Evolutionary conservation across 257 asterid species (phyloP).

Genomic region (Linderniella brevidens): DNA sequence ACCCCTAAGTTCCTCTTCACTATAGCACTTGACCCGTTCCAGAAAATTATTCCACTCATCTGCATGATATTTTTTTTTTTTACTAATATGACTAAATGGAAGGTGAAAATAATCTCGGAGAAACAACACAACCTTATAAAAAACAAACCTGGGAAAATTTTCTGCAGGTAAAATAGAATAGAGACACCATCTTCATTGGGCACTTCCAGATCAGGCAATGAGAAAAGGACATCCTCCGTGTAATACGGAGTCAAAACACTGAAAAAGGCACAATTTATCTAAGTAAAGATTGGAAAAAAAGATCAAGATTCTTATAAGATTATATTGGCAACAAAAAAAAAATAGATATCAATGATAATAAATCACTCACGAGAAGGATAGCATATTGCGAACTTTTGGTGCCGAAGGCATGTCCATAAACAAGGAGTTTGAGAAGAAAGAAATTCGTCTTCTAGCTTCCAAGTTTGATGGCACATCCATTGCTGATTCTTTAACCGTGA

Average conservation of each 20-base stretch:
- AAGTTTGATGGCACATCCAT: constrained; percentile 97
- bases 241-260: constrained; percentile 88
- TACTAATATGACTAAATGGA: constrained; percentile 9
- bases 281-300: constrained; percentile 2
- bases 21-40: constrained; percentile 50
- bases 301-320: constrained; percentile 1
- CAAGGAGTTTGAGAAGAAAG: constrained; percentile 94
- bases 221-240: constrained; percentile 84
- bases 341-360: neutral
- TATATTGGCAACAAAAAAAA: neutral
- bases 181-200: constrained; percentile 93
- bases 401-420: constrained; percentile 98
- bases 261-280: constrained; percentile 9
- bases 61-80: constrained; percentile 23
- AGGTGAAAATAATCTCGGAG: constrained; percentile 19
- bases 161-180: constrained; percentile 76
- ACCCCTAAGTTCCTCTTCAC: constrained; percentile 54
- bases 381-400: constrained; percentile 98
- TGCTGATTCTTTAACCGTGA: constrained; percentile 96
- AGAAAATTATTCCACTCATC: constrained; percentile 90
- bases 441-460: constrained; percentile 96
- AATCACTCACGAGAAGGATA: constrained; percentile 86
- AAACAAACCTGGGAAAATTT: constrained; percentile 73
- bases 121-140: constrained; percentile 11
- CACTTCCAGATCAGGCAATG: constrained; percentile 65